Conservation (phyloP, 352 stramenopile species). For the Phytophthora rubi region DNA sequence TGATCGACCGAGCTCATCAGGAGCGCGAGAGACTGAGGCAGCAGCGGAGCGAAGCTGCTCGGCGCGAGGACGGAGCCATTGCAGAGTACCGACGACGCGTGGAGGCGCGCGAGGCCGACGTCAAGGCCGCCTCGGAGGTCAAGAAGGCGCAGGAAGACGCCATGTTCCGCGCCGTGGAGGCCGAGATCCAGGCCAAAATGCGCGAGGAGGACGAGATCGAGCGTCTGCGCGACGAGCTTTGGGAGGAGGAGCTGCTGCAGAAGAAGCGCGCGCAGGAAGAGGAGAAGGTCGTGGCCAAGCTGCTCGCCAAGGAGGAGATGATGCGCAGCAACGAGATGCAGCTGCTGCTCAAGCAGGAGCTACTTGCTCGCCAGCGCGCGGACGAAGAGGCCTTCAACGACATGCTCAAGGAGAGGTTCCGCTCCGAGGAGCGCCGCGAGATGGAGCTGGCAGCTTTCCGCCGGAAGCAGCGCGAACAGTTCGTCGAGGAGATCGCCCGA, state of each 20-base stretch:
- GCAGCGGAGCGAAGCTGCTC: slow-evolving; percentile 36
- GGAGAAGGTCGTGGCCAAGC: slow-evolving; percentile 67
- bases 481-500: slow-evolving; percentile 59
- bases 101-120: slow-evolving; percentile 47
- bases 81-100: slow-evolving; percentile 57
- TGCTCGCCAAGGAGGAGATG: slow-evolving; percentile 82
- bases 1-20: slow-evolving; percentile 59
- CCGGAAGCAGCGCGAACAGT: slow-evolving; percentile 71
- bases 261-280: slow-evolving; percentile 80
- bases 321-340: slow-evolving; percentile 87
- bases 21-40: slow-evolving; percentile 46
- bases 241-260: slow-evolving; percentile 90
- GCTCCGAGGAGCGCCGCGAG: slow-evolving; percentile 66
- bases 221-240: slow-evolving; percentile 89
- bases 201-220: slow-evolving; percentile 90
- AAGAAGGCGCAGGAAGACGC: slow-evolving; percentile 76
- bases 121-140: slow-evolving; percentile 70
- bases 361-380: slow-evolving; percentile 58
- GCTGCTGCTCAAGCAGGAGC: slow-evolving; percentile 61
- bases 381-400: slow-evolving; percentile 79
- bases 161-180: slow-evolving; percentile 79
- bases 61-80: slow-evolving; percentile 56
- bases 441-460: slow-evolving; percentile 70
- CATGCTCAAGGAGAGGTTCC: slow-evolving; percentile 66
- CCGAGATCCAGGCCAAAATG: slow-evolving; percentile 84